Evolutionary conservation across 371 early-diverging fungal genomes (phyloP).

Genomic region (Rhizopus arrhizus): DNA sequence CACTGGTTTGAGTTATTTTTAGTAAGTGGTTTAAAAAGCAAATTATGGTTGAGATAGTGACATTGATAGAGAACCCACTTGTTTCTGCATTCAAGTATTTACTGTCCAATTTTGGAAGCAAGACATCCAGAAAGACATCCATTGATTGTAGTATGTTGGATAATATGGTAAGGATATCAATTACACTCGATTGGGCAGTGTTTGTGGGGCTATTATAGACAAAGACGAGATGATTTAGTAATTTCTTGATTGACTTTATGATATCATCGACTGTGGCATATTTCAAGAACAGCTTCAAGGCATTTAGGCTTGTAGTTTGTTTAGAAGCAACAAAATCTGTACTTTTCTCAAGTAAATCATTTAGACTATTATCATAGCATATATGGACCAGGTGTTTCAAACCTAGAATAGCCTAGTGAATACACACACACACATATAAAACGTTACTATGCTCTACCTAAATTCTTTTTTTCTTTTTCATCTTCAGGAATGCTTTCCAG

Average conservation of each 20-base stretch:
- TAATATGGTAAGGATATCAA: conserved; percentile 3
- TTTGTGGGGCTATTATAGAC: conserved; percentile 10
- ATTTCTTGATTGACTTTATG: conserved; percentile 17
- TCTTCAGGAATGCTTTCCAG: conserved; percentile 11
- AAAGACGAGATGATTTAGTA: conserved; percentile 13
- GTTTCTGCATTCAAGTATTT: conserved; percentile 13
- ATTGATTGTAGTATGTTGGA: conserved; percentile 6
- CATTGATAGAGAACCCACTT: conserved; percentile 5
- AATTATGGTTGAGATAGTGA: conserved; percentile 4
- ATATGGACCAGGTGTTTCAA: conserved; percentile 36
- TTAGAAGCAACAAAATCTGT: conserved; percentile 26
- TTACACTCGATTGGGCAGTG: background rate
- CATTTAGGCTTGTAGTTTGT: conserved; percentile 20
- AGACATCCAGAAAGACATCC: conserved; percentile 24
- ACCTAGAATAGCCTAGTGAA: conserved; percentile 13
- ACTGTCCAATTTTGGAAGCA: conserved; percentile 11
- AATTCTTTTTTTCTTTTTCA: conserved; percentile 5
- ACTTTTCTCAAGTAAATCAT: conserved; percentile 20
- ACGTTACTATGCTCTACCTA: conserved; percentile 4
- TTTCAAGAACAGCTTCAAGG: conserved; percentile 22
- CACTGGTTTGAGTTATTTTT: background rate
- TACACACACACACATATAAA: background rate
- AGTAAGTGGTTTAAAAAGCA: conserved; percentile 12
- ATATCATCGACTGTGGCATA: conserved; percentile 21
- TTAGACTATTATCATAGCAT: conserved; percentile 26